Percentiles rank a stretch among this genome's conserved stretches.
These are phyloP conservation scores for Pueraria montana DNA, from an alignment of 306 rosid genomes.

Conservation along the genomic window DNA sequence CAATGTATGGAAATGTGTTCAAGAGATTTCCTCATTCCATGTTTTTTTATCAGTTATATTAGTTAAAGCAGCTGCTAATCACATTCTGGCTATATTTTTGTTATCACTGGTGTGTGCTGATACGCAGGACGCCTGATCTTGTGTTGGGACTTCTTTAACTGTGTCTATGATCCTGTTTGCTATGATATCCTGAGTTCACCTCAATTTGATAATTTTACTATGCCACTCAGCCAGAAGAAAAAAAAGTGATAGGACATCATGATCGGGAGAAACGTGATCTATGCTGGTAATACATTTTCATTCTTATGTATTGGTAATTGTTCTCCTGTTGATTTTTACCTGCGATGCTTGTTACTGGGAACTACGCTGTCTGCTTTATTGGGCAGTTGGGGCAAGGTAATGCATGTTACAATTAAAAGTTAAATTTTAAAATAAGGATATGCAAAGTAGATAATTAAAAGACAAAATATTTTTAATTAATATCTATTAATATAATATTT, in stretches of 20 bases:
- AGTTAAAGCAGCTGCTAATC: slow-evolving; percentile 2
- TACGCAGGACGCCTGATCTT: not conserved
- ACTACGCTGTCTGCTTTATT: too few species aligned
- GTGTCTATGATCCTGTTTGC: not conserved
- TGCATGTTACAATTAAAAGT: too few species aligned
- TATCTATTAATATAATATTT: too few species aligned
- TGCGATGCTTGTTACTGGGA: not conserved
- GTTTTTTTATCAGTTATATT: not conserved
- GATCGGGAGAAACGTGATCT: not conserved
- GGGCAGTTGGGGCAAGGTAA: too few species aligned
- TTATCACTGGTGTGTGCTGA: not conserved
- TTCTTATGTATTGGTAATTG: not conserved
- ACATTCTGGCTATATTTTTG: not conserved
- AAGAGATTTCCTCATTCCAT: slow-evolving; percentile 6
- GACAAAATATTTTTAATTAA: too few species aligned
- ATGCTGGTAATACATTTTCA: not conserved
- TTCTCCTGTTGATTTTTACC: too few species aligned
- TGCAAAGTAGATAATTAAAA: too few species aligned
- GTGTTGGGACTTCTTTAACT: slow-evolving; percentile 17
- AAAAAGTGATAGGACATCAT: not conserved
- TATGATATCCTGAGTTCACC: not conserved
- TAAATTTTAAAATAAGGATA: too few species aligned
- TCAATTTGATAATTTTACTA: not conserved
- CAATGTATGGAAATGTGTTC: slow-evolving; percentile 23
- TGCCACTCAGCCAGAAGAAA: slow-evolving; percentile 6